A percentile compares a stretch with the other conserved stretches of the same genome.
Evolutionary conservation across 2,329 filamentous ascomycete genomes (phyloP).

Genomic region (Magnaporthiopsis incrustans): DNA sequence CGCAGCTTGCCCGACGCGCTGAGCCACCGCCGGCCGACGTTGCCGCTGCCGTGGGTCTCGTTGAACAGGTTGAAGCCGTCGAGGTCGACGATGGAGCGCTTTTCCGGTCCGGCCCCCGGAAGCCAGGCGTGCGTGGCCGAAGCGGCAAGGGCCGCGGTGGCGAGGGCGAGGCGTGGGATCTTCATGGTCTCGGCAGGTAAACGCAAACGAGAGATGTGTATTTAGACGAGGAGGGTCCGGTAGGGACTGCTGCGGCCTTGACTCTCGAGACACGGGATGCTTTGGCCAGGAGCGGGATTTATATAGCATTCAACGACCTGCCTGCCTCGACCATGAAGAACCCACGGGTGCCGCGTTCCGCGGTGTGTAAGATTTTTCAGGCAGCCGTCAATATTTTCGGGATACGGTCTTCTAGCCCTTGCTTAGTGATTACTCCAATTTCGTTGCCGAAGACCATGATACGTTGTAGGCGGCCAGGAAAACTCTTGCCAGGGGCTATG

Average conservation of each 20-base stretch:
- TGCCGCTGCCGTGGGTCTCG: background rate
- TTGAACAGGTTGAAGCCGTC: constrained; percentile 13
- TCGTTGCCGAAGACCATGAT: too few relatives aligned
- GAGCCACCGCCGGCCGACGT: constrained; percentile 3
- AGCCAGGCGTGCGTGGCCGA: background rate
- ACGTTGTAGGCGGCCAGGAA: too few relatives aligned
- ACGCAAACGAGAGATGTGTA: too few relatives aligned
- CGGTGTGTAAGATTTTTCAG: background rate
- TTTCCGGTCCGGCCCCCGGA: background rate
- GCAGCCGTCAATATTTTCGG: background rate
- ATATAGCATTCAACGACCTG: background rate
- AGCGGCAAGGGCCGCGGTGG: background rate
- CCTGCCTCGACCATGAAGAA: background rate
- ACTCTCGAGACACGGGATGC: too few relatives aligned
- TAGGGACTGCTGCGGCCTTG: background rate
- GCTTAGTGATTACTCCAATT: too few relatives aligned
- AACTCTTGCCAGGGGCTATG: background rate
- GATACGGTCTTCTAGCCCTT: too few relatives aligned
- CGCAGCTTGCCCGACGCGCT: constrained; percentile 32
- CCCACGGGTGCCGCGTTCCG: background rate
- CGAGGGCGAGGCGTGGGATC: background rate
- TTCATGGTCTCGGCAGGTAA: background rate
- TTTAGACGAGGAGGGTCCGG: too few relatives aligned
- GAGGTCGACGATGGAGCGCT: background rate
- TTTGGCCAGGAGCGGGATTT: background rate